These are phyloP conservation scores for Mucor racemosus DNA, from an alignment of 371 early-diverging fungal species.

Conservation along the genomic window DNA sequence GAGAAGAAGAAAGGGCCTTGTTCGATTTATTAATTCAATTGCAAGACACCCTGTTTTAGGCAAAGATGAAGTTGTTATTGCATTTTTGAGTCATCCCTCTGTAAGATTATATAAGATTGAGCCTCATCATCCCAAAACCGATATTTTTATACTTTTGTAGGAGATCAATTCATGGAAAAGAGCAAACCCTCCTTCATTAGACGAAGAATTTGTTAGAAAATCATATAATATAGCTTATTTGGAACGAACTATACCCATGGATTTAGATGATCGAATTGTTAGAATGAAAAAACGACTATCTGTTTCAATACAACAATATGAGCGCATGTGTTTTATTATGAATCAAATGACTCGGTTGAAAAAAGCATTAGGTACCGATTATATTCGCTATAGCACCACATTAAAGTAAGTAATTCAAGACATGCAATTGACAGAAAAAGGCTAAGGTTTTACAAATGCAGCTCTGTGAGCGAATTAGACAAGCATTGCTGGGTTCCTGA, in stretches of 20 bases:
- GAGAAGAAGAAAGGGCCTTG: slow-evolving; percentile 70
- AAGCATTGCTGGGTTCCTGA: slow-evolving; percentile 55
- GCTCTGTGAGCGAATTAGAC: slow-evolving; percentile 42
- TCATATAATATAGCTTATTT: slow-evolving; percentile 25
- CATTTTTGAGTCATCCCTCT: slow-evolving; percentile 71
- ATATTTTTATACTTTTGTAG: neutral
- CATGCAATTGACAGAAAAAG: neutral
- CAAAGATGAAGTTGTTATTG: slow-evolving; percentile 66
- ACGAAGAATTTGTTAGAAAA: slow-evolving; percentile 53
- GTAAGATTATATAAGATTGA: slow-evolving; percentile 30
- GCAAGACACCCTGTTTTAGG: slow-evolving; percentile 76
- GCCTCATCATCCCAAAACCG: too few species aligned
- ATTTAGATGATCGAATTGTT: slow-evolving; percentile 41
- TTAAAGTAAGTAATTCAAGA: slow-evolving; percentile 45
- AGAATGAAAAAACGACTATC: slow-evolving; percentile 33
- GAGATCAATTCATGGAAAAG: slow-evolving; percentile 49
- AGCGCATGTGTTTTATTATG: slow-evolving; percentile 59
- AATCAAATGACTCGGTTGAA: slow-evolving; percentile 60
- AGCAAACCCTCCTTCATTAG: slow-evolving; percentile 46
- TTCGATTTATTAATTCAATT: slow-evolving; percentile 77
- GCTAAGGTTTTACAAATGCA: neutral
- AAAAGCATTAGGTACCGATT: slow-evolving; percentile 59
- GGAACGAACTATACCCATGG: slow-evolving; percentile 38
- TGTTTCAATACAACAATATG: slow-evolving; percentile 56
- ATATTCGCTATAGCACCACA: slow-evolving; percentile 55